Conservation (phyloP, 1,284 basidiomycete genomes). For the Cerioporus squamosus region DNA sequence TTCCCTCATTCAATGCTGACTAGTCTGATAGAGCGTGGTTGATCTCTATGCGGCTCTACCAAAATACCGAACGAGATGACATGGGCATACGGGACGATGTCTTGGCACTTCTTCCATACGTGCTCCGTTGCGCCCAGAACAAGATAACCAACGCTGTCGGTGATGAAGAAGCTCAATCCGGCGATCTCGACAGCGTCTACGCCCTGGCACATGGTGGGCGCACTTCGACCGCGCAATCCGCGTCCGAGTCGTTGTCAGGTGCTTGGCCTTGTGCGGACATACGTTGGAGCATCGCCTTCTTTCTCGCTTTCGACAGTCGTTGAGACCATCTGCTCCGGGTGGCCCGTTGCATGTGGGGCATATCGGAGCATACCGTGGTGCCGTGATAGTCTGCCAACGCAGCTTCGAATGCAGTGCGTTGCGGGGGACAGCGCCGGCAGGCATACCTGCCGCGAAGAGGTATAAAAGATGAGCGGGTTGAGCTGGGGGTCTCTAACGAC, state of each 20-base stretch:
- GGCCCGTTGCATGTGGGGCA: constrained; percentile 4
- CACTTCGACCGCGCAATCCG: too few relatives aligned
- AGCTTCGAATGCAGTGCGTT: background rate
- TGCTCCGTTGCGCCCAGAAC: background rate
- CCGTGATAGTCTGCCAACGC: constrained; percentile 5
- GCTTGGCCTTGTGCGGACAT: background rate
- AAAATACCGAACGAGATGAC: too few relatives aligned
- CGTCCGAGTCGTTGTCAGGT: background rate
- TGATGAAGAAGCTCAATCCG: background rate
- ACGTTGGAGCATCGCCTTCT: too few relatives aligned
- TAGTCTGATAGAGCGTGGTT: too few relatives aligned
- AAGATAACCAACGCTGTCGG: background rate
- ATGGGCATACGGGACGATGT: too few relatives aligned
- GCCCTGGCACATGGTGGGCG: too few relatives aligned
- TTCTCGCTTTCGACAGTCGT: background rate
- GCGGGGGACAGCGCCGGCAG: background rate
- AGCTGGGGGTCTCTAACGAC: background rate
- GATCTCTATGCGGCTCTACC: too few relatives aligned
- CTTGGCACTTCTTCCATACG: background rate
- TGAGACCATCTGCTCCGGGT: constrained; percentile 1
- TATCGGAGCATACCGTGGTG: background rate
- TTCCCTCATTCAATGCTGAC: too few relatives aligned
- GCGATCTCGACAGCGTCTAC: too few relatives aligned
- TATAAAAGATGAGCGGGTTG: constrained; percentile 1
- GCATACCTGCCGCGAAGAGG: background rate